Percentiles rank a stretch among this genome's conserved stretches.
Conservation (phyloP, 352 stramenopile species). For the Phytophthora constricta region DNA sequence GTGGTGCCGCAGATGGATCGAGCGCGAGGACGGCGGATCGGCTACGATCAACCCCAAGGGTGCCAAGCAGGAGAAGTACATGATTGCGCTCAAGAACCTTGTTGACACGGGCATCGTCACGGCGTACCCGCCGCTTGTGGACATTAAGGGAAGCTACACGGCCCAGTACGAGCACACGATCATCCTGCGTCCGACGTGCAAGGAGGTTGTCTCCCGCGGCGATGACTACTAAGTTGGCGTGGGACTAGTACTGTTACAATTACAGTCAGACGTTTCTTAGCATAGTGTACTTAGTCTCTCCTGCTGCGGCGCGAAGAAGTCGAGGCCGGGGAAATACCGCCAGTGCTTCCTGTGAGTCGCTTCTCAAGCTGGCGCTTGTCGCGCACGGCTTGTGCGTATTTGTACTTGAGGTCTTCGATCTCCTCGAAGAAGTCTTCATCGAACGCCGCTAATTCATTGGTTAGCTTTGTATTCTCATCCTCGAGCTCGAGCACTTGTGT, state of each 20-base stretch:
- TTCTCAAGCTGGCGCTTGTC: slow-evolving; percentile 76
- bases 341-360: slow-evolving; percentile 21
- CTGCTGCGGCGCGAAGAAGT: slow-evolving; percentile 20
- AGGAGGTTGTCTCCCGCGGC: slow-evolving; percentile 97
- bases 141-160: slow-evolving; percentile 96
- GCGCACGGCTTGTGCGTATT: slow-evolving; percentile 89
- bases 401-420: slow-evolving; percentile 96
- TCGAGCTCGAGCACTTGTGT: slow-evolving; percentile 50
- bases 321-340: slow-evolving; percentile 13
- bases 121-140: slow-evolving; percentile 96
- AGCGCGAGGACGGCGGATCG: slow-evolving; percentile 97
- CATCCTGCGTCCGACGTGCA: slow-evolving; percentile 96
- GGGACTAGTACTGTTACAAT: neutral
- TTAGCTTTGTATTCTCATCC: slow-evolving; percentile 78
- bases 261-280: neutral
- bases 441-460: slow-evolving; percentile 89
- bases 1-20: slow-evolving; percentile 98
- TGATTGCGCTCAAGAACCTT: slow-evolving; percentile 97
- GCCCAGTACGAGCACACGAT: slow-evolving; percentile 99
- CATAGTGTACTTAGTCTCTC: slow-evolving; percentile 18
- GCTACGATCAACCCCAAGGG: slow-evolving; percentile 92
- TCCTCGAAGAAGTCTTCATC: slow-evolving; percentile 96
- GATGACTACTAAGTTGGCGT: slow-evolving; percentile 95
- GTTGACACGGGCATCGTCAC: slow-evolving; percentile 96
- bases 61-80: slow-evolving; percentile 98